A percentile compares a stretch with the other conserved stretches of the same genome.
phyloP scores from a whole-genome alignment of 768 basidiomycete genomes.

The Kwoniella heveanensis region DNA sequence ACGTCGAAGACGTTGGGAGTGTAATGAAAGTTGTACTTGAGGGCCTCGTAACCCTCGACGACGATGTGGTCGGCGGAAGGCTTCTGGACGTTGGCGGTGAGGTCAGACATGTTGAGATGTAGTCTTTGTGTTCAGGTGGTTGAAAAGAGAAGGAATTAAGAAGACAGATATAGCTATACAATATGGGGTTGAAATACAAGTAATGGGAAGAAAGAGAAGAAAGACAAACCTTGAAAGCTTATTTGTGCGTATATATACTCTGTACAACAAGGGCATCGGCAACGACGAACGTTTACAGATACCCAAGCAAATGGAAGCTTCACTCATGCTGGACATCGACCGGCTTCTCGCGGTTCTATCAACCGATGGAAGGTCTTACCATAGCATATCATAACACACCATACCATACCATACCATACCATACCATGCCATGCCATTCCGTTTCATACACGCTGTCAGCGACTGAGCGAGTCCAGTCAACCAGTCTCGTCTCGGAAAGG shows the following conservation, averaged over 20 bases:
- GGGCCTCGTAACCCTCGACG: constrained; percentile 52
- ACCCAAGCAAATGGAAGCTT: too few relatives aligned
- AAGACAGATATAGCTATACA: constrained; percentile 7
- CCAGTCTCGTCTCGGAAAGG: not conserved
- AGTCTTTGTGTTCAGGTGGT: not conserved
- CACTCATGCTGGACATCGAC: not conserved
- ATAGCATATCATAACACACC: too few relatives aligned
- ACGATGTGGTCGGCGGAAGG: constrained; percentile 41
- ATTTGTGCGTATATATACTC: too few relatives aligned
- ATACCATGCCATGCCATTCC: not conserved
- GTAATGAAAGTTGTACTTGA: constrained; percentile 56
- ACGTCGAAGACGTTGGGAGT: constrained; percentile 53
- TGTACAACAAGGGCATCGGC: too few relatives aligned
- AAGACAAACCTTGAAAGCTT: not conserved
- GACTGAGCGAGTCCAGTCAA: too few relatives aligned
- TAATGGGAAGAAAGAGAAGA: not conserved
- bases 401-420: too few relatives aligned
- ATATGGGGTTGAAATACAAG: not conserved
- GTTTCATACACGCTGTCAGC: too few relatives aligned
- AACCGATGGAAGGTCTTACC: too few relatives aligned
- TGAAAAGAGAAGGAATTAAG: not conserved
- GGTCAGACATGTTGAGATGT: constrained; percentile 48
- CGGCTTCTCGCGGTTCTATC: not conserved
- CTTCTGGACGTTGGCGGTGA: constrained; percentile 51
- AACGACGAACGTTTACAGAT: too few relatives aligned